phyloP scores from a whole-genome alignment of 1,139 yeast genomes.

The Torulaspora pretoriensis region DNA sequence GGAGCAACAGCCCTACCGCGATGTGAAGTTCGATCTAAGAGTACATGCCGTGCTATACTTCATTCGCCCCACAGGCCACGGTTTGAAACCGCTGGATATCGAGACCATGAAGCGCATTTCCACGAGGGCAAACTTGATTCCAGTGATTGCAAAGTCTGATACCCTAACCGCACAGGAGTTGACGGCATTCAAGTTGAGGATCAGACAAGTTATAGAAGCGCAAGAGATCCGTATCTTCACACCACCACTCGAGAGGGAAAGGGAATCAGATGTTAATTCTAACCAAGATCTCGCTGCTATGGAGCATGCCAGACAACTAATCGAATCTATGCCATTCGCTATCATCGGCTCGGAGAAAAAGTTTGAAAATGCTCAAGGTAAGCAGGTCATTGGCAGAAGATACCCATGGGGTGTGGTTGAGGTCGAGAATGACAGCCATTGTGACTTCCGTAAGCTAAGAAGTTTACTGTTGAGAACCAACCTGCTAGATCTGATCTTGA shows the following conservation, averaged over 20 bases:
- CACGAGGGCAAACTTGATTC: slow-evolving; percentile 87
- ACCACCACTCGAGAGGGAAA: slow-evolving; percentile 52
- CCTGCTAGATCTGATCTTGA: slow-evolving; percentile 80
- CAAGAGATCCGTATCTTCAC: slow-evolving; percentile 88
- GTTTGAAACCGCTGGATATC: slow-evolving; percentile 88
- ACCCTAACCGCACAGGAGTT: slow-evolving; percentile 82
- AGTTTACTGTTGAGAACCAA: slow-evolving; percentile 84
- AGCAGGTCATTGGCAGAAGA: slow-evolving; percentile 80
- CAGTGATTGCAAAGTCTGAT: slow-evolving; percentile 93
- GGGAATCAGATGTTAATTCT: slow-evolving; percentile 43
- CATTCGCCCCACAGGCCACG: slow-evolving; percentile 94
- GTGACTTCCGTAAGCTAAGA: slow-evolving; percentile 92
- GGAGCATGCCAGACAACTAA: slow-evolving; percentile 76
- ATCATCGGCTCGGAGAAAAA: slow-evolving; percentile 88
- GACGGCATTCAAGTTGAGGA: slow-evolving; percentile 74
- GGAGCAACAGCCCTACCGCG: slow-evolving; percentile 88
- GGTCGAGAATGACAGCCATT: slow-evolving; percentile 91
- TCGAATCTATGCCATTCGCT: slow-evolving; percentile 92
- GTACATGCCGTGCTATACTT: slow-evolving; percentile 95
- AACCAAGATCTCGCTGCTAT: slow-evolving; percentile 66
- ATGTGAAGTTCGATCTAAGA: slow-evolving; percentile 69
- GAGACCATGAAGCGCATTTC: slow-evolving; percentile 87
- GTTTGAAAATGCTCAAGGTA: slow-evolving; percentile 71
- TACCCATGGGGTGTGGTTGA: slow-evolving; percentile 98
- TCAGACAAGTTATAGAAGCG: slow-evolving; percentile 86